Evolutionary conservation across 2,329 filamentous ascomycete species (phyloP).

Genomic region (Blastomyces silverae): DNA sequence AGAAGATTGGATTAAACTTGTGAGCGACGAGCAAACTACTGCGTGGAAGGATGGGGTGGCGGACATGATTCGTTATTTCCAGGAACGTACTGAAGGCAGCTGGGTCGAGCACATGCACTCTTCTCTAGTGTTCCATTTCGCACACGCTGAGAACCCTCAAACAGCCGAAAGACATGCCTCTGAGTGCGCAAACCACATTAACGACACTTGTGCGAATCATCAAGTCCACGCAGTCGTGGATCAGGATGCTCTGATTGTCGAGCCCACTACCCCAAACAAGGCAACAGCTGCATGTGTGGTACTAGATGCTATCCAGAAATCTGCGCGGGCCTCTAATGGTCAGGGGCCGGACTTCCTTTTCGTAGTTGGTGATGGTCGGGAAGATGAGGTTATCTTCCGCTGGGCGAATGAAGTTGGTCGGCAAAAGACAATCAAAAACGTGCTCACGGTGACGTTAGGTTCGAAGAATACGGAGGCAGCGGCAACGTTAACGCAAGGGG

Average conservation of each 20-base stretch:
- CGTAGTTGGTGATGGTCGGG: constrained; percentile 82
- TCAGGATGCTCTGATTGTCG: constrained; percentile 74
- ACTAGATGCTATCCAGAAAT: constrained; percentile 57
- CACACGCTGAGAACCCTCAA: constrained; percentile 68
- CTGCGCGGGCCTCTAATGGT: constrained; percentile 18
- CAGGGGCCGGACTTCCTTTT: constrained; percentile 70
- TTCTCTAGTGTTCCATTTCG: constrained; percentile 85
- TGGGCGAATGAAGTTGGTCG: constrained; percentile 77
- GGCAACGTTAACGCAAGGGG: constrained; percentile 80
- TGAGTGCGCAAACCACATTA: constrained; percentile 91
- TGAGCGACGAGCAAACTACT: constrained; percentile 61
- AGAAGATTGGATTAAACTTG: constrained; percentile 69
- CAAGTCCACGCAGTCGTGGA: constrained; percentile 75
- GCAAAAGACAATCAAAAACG: constrained; percentile 55
- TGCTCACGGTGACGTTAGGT: constrained; percentile 80
- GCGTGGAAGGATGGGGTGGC: constrained; percentile 80
- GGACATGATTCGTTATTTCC: constrained; percentile 79
- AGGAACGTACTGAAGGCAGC: constrained; percentile 80
- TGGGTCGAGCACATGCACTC: constrained; percentile 88
- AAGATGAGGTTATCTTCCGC: constrained; percentile 87
- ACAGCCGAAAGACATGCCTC: constrained; percentile 71
- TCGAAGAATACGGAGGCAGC: constrained; percentile 81
- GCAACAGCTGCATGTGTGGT: constrained; percentile 71
- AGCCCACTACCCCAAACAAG: constrained; percentile 82
- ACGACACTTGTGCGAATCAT: constrained; percentile 80